A percentile compares a stretch with the other conserved stretches of the same genome.
phyloP scores from a whole-genome alignment of 2,329 filamentous ascomycete species.

The Aspergillus brasiliensis region DNA sequence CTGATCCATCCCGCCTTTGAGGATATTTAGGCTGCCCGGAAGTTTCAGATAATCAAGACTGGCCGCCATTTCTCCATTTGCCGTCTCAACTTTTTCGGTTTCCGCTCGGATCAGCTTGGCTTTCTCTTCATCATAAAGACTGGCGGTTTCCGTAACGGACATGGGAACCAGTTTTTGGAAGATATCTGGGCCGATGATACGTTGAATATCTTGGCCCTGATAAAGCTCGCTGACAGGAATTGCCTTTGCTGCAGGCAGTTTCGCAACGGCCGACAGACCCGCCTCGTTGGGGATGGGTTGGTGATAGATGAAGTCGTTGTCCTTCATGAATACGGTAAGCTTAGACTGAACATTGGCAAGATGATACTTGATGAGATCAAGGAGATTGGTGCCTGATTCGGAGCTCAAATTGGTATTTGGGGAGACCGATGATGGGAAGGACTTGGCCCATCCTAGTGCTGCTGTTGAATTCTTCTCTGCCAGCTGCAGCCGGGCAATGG shows the following conservation, averaged over 20 bases:
- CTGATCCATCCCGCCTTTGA: constrained; percentile 91
- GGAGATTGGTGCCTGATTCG: constrained; percentile 72
- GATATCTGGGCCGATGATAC: constrained; percentile 94
- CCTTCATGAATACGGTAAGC: constrained; percentile 74
- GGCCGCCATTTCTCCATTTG: constrained; percentile 93
- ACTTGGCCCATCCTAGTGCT: constrained; percentile 72
- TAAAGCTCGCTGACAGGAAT: constrained; percentile 97
- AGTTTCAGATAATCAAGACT: constrained; percentile 92
- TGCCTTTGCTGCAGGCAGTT: constrained; percentile 91
- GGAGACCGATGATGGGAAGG: constrained; percentile 78
- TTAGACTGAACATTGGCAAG: constrained; percentile 78
- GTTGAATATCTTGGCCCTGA: constrained; percentile 93
- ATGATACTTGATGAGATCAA: constrained; percentile 84
- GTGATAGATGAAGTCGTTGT: constrained; percentile 99
- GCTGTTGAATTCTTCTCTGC: constrained; percentile 79
- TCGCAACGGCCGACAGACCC: constrained; percentile 77
- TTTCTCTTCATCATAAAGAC: constrained; percentile 97
- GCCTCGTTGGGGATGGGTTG: constrained; percentile 86
- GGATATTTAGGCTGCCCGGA: constrained; percentile 81
- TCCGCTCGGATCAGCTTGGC: constrained; percentile 93
- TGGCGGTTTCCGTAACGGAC: constrained; percentile 93
- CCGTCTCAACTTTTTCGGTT: constrained; percentile 87
- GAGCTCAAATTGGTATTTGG: constrained; percentile 79
- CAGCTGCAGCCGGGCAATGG: constrained; percentile 78
- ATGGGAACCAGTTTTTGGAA: constrained; percentile 97